phyloP scores from a whole-genome alignment of 2,329 filamentous ascomycete species.

The Hymenotorrendiella dingleyae region DNA sequence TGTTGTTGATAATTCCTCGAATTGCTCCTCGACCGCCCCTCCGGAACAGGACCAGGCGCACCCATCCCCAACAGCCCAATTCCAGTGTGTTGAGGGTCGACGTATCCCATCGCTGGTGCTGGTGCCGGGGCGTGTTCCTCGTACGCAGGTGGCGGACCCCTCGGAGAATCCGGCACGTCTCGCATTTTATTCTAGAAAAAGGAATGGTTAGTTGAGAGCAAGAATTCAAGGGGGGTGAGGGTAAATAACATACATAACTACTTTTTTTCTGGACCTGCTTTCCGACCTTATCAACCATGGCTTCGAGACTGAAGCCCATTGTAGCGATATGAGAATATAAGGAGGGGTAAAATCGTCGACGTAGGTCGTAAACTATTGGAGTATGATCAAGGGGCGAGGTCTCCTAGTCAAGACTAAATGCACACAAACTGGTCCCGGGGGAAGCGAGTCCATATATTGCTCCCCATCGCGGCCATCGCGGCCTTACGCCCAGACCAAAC shows the following conservation, averaged over 20 bases:
- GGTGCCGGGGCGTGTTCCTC: neutral
- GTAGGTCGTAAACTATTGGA: too few species aligned
- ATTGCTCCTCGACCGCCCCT: neutral
- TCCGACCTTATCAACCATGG: constrained; percentile 3
- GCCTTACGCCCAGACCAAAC: too few species aligned
- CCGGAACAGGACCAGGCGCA: neutral
- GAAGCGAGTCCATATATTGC: too few species aligned
- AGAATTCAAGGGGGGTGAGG: too few species aligned
- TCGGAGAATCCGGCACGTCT: too few species aligned
- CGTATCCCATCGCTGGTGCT: neutral
- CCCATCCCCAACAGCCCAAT: neutral
- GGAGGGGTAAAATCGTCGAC: too few species aligned
- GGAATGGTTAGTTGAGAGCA: too few species aligned
- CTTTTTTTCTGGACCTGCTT: constrained; percentile 1
- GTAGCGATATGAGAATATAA: neutral
- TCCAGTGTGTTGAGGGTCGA: neutral
- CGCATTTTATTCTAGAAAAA: too few species aligned
- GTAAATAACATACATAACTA: neutral
- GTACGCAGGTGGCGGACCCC: neutral
- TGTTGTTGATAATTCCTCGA: neutral
- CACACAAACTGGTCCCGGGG: too few species aligned
- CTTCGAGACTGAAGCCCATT: constrained; percentile 2
- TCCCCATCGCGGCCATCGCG: too few species aligned
- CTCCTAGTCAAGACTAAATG: too few species aligned
- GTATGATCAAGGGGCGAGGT: too few species aligned